These are phyloP conservation scores for Russula emetica DNA, from an alignment of 768 basidiomycete species.

Conservation along the genomic window DNA sequence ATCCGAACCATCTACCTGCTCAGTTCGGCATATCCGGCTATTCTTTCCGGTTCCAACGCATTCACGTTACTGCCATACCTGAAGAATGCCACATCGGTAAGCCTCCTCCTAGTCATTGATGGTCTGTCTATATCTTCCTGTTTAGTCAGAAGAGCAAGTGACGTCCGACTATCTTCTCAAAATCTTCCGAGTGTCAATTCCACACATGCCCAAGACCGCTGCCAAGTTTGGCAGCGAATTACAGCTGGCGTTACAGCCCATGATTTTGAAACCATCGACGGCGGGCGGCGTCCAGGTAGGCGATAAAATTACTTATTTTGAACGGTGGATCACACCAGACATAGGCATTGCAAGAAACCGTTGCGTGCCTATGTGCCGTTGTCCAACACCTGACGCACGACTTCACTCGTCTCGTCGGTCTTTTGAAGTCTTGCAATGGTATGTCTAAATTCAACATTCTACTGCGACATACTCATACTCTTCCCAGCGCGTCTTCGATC, in stretches of 20 bases:
- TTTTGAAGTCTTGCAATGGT: conserved; percentile 87
- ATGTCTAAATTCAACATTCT: conserved; percentile 27
- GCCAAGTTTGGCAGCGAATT: conserved; percentile 85
- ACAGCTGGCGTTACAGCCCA: conserved; percentile 74
- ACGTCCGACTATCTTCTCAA: conserved; percentile 84
- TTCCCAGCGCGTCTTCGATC: conserved; percentile 59
- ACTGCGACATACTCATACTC: not conserved
- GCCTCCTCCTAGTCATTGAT: conserved; percentile 28
- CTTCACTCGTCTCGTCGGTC: conserved; percentile 66
- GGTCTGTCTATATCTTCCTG: not conserved
- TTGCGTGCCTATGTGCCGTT: conserved; percentile 87
- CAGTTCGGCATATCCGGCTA: conserved; percentile 72
- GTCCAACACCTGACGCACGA: conserved; percentile 86
- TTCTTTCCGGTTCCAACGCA: conserved; percentile 81
- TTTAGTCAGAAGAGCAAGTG: conserved; percentile 73
- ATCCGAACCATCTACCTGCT: conserved; percentile 83
- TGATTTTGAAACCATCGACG: conserved; percentile 83
- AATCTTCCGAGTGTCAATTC: conserved; percentile 81
- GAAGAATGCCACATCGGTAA: conserved; percentile 73
- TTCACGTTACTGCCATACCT: conserved; percentile 86
- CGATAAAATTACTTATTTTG: conserved; percentile 1
- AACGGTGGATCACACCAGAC: not conserved
- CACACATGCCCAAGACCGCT: conserved; percentile 85
- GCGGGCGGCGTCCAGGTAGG: conserved; percentile 62
- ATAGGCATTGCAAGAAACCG: conserved; percentile 84